phyloP scores from a whole-genome alignment of 2,329 filamentous ascomycete species.

The Stachybotrys elegans region DNA sequence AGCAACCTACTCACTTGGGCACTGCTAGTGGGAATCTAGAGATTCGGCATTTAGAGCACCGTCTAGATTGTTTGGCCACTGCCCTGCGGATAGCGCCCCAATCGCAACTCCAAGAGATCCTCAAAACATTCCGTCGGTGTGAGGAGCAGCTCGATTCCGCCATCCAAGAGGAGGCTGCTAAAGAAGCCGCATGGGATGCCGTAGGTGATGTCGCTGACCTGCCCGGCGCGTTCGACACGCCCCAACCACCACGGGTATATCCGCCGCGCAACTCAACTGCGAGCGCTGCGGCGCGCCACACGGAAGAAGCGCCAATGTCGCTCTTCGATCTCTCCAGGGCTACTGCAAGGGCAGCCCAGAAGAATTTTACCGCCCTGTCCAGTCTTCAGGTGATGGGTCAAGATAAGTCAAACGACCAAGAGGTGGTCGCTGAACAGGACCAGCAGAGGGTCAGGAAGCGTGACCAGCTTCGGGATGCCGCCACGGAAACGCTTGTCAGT shows the following conservation, averaged over 20 bases:
- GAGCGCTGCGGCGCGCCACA: constrained; percentile 27
- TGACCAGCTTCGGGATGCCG: constrained; percentile 64
- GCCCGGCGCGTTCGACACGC: constrained; percentile 47
- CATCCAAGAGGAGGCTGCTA: constrained; percentile 60
- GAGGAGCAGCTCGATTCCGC: constrained; percentile 71
- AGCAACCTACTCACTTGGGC: constrained; percentile 54
- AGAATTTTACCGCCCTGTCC: constrained; percentile 52
- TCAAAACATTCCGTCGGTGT: constrained; percentile 69
- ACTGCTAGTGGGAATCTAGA: constrained; percentile 54
- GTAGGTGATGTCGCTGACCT: constrained; percentile 54
- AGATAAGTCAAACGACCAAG: constrained; percentile 13
- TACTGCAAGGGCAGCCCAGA: constrained; percentile 53
- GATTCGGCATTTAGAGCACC: constrained; percentile 71
- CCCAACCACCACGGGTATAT: constrained; percentile 17
- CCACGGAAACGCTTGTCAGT: constrained; percentile 61
- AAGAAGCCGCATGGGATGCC: constrained; percentile 67
- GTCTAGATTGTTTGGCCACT: constrained; percentile 73
- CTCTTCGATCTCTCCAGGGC: constrained; percentile 60
- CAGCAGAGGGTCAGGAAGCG: constrained; percentile 56
- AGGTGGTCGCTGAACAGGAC: constrained; percentile 18
- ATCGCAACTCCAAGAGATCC: constrained; percentile 65
- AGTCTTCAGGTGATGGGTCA: constrained; percentile 35
- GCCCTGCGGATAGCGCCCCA: constrained; percentile 70
- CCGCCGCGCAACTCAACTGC: constrained; percentile 27
- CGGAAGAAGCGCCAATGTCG: constrained; percentile 58